Evolutionary conservation across 228 moss, liverwort and hornwort species (phyloP), one percentile per base, ranked within the genome.

Genomic region (Sphagnum magellanicum): DNA sequence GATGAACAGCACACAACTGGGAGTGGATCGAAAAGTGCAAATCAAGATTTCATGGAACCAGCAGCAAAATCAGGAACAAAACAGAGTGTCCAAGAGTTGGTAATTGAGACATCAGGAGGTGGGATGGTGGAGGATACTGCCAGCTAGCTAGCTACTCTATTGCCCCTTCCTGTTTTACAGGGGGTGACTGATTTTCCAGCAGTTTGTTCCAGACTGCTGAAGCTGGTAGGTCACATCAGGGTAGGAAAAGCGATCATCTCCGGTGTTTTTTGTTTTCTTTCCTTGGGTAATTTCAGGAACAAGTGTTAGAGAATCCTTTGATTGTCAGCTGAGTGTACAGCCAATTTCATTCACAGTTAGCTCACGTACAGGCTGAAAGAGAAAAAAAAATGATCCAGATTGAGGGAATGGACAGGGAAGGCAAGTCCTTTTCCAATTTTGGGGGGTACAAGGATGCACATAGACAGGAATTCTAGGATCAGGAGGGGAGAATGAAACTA

Each of bases 271-370:
- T 32, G 3, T 32, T 32, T 32, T 32, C 32, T 32, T 32, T 32
- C 3, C 32, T 3, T 73, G 79, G 71, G 71, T 10, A 32, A 32
- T 32, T 32, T 32, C 32, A 32, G 32, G 32, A 32, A 32, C 32
- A 32, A 32, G 32, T 32, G 1, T 32, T 32, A 32, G 32, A 32
- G 32, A 32, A 32, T 32, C 32, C 32, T 88, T 82, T 85, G 81
- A 67, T 76, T 81, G 84, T 87, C 89, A 87, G 87, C 89, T 81
- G 92, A 96, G 91, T 96, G 92, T 96, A 92, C 79, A 96, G 89
- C 32, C 88, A 92, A 87, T 88, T 84, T 78, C 89, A 74, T 80
- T 85, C 87, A 85, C 85, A 70, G 79, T 71, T 91, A 96, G 91
- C 86, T 86, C 32, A 32, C 32, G 2, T 32, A 32, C 32, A 32